Evolutionary conservation across 176 grass and related monocot species (phyloP).

Genomic region (Raddia guianensis): DNA sequence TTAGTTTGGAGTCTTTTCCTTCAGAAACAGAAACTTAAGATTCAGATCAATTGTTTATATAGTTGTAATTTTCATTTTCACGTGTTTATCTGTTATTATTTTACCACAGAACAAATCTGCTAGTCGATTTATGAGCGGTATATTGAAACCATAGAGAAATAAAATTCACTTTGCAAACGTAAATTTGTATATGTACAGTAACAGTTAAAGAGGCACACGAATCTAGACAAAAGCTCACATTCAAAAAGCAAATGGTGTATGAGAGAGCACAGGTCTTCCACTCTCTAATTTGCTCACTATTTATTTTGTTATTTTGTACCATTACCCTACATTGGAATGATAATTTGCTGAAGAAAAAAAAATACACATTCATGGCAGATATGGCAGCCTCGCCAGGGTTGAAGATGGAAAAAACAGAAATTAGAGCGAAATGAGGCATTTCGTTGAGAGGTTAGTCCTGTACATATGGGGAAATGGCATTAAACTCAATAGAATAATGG

Average conservation of each 20-base stretch:
- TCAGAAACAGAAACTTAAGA: constrained; percentile 30
- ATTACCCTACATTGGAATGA: background rate
- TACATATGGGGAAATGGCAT: constrained; percentile 51
- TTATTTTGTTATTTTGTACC: background rate
- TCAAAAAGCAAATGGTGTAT: background rate
- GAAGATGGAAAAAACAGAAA: background rate
- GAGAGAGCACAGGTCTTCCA: background rate
- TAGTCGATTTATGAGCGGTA: background rate
- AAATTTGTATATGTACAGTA: constrained; percentile 14
- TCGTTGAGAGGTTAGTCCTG: constrained; percentile 47
- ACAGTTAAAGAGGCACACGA: background rate
- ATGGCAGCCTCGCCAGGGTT: background rate
- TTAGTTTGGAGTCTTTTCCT: background rate
- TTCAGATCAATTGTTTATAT: constrained; percentile 34
- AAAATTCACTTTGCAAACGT: constrained; percentile 23
- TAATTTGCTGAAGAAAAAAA: constrained; percentile 5
- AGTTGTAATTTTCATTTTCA: background rate
- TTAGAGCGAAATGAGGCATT: constrained; percentile 45
- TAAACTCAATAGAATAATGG: constrained; percentile 39
- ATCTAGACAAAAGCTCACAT: background rate
- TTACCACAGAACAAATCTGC: background rate
- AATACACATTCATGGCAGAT: background rate
- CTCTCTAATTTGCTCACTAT: background rate
- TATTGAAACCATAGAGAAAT: constrained; percentile 14
- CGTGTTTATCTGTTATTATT: background rate